Base-by-base conservation (phyloP, 768 basidiomycete species). In the Clavulina sp. region DNA sequence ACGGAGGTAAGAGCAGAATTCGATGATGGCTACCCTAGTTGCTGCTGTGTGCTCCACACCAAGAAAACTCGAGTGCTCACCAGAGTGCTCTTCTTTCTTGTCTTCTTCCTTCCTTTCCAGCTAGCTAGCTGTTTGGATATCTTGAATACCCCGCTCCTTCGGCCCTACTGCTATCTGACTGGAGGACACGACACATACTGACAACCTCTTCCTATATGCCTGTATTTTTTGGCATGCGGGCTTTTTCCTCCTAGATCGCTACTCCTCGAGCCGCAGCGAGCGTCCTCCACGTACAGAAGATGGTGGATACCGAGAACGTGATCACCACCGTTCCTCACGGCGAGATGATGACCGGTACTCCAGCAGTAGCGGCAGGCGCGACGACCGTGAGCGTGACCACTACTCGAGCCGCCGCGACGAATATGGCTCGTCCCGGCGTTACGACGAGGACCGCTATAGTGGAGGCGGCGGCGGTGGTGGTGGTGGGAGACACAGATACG, bases 251-350 rank as follows among this genome's bases (percentile, higher is more conserved):
- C 9, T 38, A 38, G 34, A 38, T 38, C 34, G 34, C 9, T 38
- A 38, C 34, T 38, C 34, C 19, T 38, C 41, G 23, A 46, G 52
- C 26, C 50, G 58, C 38, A 21, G 48, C 18, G 50, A 51, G 34
- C 21, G 48, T 21, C 52, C 53, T 24, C 38, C 40, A 7, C 48
- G 55, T n/a, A 48, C 51, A 30, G 44, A 52, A n/a, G 56, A 64
- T 57, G 71, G 79, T 49, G 73, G 78, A 46, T 72, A 80, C 56
- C 73, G 80, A 50, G 66, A 76, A 33, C 71, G 72, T 52, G 67
- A 70, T 52, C 36, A 49, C 18, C 1, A 48, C 23, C 31, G 24
- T 23, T 52, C 51, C 21, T 46, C 46, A 18, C 38, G 55, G n/a
- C 52, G 55, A 24, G 55, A 56, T 34, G 63, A 64, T 24, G 60